Conservation (phyloP, 169 alveolate genomes). For the Neospora caninum region DNA sequence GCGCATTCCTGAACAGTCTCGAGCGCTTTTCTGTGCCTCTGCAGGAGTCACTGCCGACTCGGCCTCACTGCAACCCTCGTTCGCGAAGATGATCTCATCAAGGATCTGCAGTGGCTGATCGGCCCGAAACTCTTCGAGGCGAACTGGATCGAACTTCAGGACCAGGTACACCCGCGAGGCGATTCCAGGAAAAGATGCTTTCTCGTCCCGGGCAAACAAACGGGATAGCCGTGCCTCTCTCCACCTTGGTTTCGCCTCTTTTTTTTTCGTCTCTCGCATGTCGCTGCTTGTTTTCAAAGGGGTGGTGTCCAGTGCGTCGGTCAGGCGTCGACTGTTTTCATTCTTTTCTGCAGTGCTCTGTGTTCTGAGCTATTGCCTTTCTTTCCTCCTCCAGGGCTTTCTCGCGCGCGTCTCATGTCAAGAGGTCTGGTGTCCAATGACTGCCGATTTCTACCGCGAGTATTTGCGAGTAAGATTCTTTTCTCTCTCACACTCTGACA, state of each 20-base stretch:
- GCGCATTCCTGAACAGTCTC: too few species aligned
- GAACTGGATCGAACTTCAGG: conserved; percentile 98
- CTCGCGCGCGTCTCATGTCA: conserved; percentile 97
- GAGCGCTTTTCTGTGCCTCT: too few species aligned
- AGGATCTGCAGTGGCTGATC: conserved; percentile 97
- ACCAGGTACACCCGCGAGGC: conserved; percentile 52
- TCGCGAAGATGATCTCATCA: conserved; percentile 96
- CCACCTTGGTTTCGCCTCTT: not conserved
- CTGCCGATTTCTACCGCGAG: conserved; percentile 93
- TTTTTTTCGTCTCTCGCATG: not conserved
- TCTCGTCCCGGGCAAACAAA: too few species aligned
- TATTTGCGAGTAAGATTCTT: conserved; percentile 81
- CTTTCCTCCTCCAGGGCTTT: conserved; percentile 86
- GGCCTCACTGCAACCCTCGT: conserved; percentile 99
- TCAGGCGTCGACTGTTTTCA: not conserved
- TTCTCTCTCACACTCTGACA: not conserved
- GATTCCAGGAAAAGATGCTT: not conserved
- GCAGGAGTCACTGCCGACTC: conserved; percentile 72
- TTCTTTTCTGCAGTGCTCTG: not conserved
- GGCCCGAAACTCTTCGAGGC: conserved; percentile 99
- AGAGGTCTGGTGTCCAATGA: conserved; percentile 99
- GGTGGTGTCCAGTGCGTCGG: too few species aligned
- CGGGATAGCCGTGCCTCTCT: not conserved
- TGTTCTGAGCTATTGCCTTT: not conserved
- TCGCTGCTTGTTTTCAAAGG: not conserved